Percentiles rank a stretch among this genome's conserved stretches.
Evolutionary conservation across 192 early-diverging fungal genomes (phyloP).

Genomic region (Umbelopsis ramanniana): DNA sequence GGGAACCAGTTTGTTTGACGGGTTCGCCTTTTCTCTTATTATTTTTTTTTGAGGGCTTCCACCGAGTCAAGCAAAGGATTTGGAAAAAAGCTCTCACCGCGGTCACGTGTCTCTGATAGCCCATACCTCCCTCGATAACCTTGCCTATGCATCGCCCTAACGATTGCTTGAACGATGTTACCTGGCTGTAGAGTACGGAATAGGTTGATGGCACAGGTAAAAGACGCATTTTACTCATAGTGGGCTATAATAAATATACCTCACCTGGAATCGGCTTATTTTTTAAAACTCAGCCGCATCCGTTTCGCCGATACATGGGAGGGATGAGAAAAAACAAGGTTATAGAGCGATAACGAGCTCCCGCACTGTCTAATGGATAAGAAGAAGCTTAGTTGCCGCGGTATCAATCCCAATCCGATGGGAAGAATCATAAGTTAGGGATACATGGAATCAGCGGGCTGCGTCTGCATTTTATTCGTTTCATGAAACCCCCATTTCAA

Average conservation of each 20-base stretch:
- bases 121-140: not conserved
- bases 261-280: not conserved
- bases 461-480: no score
- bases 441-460: no score
- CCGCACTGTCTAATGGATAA: no score
- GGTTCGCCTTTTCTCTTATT: conserved; percentile 15
- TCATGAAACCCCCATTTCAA: no score
- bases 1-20: conserved; percentile 23
- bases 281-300: not conserved
- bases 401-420: no score
- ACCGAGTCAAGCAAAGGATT: conserved; percentile 18
- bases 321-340: not conserved
- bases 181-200: no score
- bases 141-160: no score
- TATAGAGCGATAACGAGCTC: not conserved
- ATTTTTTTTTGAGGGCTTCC: conserved; percentile 21
- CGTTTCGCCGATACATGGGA: not conserved
- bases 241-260: not conserved
- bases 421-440: no score
- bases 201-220: no score
- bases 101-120: not conserved
- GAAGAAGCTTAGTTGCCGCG: no score
- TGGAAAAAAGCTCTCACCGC: conserved; percentile 5
- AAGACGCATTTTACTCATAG: not conserved
- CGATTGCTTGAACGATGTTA: no score